These are phyloP conservation scores for Solanum hybrid DNA, from an alignment of 305 asterid genomes.

Conservation along the genomic window DNA sequence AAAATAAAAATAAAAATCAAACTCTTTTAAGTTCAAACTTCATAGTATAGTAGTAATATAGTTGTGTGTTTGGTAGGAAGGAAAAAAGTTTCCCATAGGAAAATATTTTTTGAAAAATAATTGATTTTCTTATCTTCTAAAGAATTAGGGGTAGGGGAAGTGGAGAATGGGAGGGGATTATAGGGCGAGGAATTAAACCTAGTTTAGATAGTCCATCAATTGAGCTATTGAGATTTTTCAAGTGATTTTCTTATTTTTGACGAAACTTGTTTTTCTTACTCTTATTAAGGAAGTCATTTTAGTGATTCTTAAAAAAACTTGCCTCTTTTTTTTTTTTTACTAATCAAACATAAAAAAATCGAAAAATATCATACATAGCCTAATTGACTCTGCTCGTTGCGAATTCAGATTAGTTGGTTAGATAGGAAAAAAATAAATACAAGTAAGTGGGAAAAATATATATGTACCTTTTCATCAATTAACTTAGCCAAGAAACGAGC, in stretches of 20 bases:
- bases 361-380: not conserved
- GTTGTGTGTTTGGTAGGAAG: not conserved
- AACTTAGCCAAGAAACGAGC: conserved; percentile 8
- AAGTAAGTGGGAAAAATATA: not conserved
- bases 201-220: not conserved
- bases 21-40: not conserved
- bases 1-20: too few species aligned
- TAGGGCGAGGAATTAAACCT: too few species aligned
- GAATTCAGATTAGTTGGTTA: not conserved
- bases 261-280: too few species aligned
- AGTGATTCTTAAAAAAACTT: too few species aligned
- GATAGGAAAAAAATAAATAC: not conserved
- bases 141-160: not conserved
- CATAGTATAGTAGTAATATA: not conserved
- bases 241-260: not conserved
- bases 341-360: not conserved
- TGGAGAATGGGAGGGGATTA: not conserved
- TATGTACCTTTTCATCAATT: not conserved
- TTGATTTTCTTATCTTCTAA: not conserved
- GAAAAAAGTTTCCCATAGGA: not conserved
- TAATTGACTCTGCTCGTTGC: rapidly evolving
- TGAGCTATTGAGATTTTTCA: too few species aligned
- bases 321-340: not conserved
- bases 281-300: not conserved
- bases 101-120: not conserved